Percentiles rank a stretch among this genome's conserved stretches.
Evolutionary conservation across 148 eudicot species (phyloP).

Genomic region (Rhododendron molle): DNA sequence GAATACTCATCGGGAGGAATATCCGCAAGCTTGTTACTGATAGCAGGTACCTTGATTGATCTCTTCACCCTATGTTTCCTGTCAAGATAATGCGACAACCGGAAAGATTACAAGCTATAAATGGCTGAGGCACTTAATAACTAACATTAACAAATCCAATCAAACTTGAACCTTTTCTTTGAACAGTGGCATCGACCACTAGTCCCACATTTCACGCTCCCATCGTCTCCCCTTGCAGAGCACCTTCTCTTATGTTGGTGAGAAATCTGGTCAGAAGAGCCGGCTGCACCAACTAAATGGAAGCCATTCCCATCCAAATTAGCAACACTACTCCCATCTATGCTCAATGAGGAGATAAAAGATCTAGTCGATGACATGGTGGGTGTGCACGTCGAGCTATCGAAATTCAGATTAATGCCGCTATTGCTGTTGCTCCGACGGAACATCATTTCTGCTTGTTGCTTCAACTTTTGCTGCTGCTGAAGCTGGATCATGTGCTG

Average conservation of each 20-base stretch:
- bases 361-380: constrained; percentile 80
- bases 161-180: constrained; percentile 62
- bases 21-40: constrained; percentile 86
- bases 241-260: constrained; percentile 62
- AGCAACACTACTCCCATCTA: constrained; percentile 71
- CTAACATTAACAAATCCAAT: neutral
- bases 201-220: constrained; percentile 65
- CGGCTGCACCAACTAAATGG: constrained; percentile 46
- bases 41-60: constrained; percentile 81
- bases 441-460: constrained; percentile 61
- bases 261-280: constrained; percentile 50
- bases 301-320: constrained; percentile 58
- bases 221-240: constrained; percentile 55
- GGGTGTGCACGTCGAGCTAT: constrained; percentile 55
- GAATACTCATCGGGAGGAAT: constrained; percentile 84
- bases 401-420: constrained; percentile 69
- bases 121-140: neutral
- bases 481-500: constrained; percentile 32
- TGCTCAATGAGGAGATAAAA: constrained; percentile 74
- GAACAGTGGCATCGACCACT: constrained; percentile 87
- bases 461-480: constrained; percentile 50
- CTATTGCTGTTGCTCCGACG: constrained; percentile 41
- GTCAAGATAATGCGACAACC: constrained; percentile 11
- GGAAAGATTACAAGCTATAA: neutral
- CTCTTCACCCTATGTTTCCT: constrained; percentile 88